These are phyloP conservation scores for Quambalaria eucalypti DNA, from an alignment of 1,284 basidiomycete genomes.

Conservation along the genomic window DNA sequence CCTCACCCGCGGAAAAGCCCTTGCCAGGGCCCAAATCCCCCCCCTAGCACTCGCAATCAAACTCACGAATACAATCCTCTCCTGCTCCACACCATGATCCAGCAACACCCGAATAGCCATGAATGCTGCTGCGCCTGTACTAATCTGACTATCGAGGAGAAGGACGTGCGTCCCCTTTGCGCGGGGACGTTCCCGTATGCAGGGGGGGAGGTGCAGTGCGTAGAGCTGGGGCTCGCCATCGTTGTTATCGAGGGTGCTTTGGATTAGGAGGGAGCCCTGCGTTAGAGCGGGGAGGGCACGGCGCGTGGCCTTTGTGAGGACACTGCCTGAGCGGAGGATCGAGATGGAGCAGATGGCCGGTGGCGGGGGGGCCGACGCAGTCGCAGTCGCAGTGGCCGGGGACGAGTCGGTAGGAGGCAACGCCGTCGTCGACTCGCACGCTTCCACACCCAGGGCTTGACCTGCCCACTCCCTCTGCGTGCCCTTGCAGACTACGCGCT, in stretches of 20 bases:
- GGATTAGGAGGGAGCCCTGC: slow-evolving; percentile 76
- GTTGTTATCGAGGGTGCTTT: slow-evolving; percentile 60
- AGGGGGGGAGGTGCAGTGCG: slow-evolving; percentile 65
- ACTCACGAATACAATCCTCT: slow-evolving; percentile 58
- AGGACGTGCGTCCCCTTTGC: slow-evolving; percentile 69
- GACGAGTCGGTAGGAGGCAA: background rate
- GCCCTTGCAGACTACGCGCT: slow-evolving; percentile 52
- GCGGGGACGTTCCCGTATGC: slow-evolving; percentile 21
- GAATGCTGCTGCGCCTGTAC: slow-evolving; percentile 84
- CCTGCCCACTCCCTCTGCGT: slow-evolving; percentile 65
- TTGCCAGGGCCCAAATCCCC: slow-evolving; percentile 65
- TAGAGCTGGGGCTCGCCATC: slow-evolving; percentile 83
- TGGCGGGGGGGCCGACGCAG: slow-evolving; percentile 51
- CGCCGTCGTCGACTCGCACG: slow-evolving; percentile 44
- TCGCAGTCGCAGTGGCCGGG: slow-evolving; percentile 5
- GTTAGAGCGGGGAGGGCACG: slow-evolving; percentile 78
- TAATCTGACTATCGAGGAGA: slow-evolving; percentile 90
- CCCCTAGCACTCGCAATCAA: slow-evolving; percentile 76
- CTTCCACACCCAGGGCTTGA: slow-evolving; percentile 57
- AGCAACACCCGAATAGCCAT: slow-evolving; percentile 93
- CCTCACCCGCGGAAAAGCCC: slow-evolving; percentile 62
- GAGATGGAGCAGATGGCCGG: slow-evolving; percentile 73
- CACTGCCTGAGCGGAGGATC: slow-evolving; percentile 76
- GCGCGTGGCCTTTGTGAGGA: slow-evolving; percentile 78
- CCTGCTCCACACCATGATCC: slow-evolving; percentile 82